Base-by-base conservation (phyloP, 2,329 filamentous ascomycete species). In the Fusarium mangiferae region DNA sequence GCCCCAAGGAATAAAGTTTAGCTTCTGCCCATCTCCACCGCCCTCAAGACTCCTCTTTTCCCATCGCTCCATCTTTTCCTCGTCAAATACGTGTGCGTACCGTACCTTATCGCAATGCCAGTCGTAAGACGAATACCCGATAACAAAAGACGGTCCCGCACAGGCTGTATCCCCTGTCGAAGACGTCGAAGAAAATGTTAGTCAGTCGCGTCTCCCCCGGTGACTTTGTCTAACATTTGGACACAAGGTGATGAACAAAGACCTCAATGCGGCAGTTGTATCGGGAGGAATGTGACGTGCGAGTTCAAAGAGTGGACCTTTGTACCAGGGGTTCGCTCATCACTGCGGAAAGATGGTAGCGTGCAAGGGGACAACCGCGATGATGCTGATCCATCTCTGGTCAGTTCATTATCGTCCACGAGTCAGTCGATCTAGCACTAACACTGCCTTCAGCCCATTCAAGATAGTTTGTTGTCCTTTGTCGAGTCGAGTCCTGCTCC, bases 301-400 rank as follows among this genome's bases (percentile, higher is more conserved):
- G 70, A 72, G 28, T 72, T 73, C 58, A 72, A 72, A 26, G 69
- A 72, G 49, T 72, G 69, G 64, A 72, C 69, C 42, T 72, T 72
- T 54, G 69, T 72, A 9, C 39, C 70, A 1, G 69, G 65, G 5
- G 30, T 73, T 1, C 54, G 57, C 15, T 70, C 68, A 1, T 72
- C 70, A 7, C 26, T 58, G 6, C 35, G 44, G 13, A 48, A 64
- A 26, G 44, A 70, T 30, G 54, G 38, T 11, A 22, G 56, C 15
- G 48, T 35, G 8, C 62, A 26, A 8, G 39, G 57, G 22, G 56
- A 68, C 15, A 30, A 41, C 1, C 3, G 22, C 4, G 57, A 68
- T 26, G 66, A 44, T 14, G 17, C 48, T 44, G 64, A 49, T n/a
- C 17, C 48, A 13, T 18, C 64, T 14, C 22, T 68, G 26, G 66